Conservation (phyloP, 2,329 filamentous ascomycete genomes). For the Fusarium ramigenum region DNA sequence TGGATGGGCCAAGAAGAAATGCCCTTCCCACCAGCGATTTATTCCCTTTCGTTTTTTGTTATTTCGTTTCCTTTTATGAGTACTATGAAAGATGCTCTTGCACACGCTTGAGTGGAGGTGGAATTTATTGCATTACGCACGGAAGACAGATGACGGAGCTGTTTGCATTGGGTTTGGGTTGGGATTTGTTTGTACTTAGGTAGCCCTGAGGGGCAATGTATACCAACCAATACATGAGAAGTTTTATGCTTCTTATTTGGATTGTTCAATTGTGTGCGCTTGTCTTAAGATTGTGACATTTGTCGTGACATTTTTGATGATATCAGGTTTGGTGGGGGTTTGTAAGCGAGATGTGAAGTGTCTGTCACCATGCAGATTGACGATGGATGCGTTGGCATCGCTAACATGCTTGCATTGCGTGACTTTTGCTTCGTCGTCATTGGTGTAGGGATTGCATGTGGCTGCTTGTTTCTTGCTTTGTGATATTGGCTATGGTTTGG, state of each 20-base stretch:
- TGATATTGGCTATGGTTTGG: too few relatives aligned
- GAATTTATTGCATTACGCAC: slow-evolving; percentile 29
- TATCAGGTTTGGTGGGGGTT: not conserved
- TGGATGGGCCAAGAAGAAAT: slow-evolving; percentile 22
- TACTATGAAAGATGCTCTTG: slow-evolving; percentile 24
- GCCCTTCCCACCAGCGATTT: slow-evolving; percentile 28
- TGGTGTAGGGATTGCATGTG: not conserved
- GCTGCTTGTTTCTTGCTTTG: not conserved
- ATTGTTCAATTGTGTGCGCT: not conserved
- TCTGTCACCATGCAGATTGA: not conserved
- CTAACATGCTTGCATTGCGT: not conserved
- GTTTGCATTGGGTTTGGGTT: slow-evolving; percentile 23
- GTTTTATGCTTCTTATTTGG: not conserved
- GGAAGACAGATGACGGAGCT: slow-evolving; percentile 32
- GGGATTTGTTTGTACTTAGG: not conserved
- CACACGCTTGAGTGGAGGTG: slow-evolving; percentile 15
- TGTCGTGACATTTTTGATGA: not conserved
- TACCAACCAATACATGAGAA: slow-evolving; percentile 7
- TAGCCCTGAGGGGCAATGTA: not conserved
- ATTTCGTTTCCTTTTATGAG: not conserved
- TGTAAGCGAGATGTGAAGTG: not conserved
- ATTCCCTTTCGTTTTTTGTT: slow-evolving; percentile 5
- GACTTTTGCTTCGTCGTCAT: not conserved
- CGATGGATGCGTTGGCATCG: not conserved
- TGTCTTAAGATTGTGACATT: not conserved